These are phyloP conservation scores for Neoscytalidium dimidiatum DNA, from an alignment of 2,329 filamentous ascomycete genomes.

Conservation along the genomic window DNA sequence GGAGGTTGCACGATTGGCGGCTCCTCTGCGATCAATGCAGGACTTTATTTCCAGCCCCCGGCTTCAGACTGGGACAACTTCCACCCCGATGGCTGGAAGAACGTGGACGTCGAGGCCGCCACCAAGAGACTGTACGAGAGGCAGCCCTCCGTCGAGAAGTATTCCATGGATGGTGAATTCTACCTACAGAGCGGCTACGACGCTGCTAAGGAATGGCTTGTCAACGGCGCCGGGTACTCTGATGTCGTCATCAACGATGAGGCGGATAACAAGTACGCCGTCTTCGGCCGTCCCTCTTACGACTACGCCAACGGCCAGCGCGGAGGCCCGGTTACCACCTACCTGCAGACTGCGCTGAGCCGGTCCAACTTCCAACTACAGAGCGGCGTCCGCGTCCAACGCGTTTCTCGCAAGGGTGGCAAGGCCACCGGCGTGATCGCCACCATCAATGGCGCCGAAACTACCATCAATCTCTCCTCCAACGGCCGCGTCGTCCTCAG, in stretches of 20 bases:
- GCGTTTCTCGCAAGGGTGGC: conserved; percentile 44
- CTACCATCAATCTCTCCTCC: conserved; percentile 32
- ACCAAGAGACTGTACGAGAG: conserved; percentile 47
- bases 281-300: conserved; percentile 53
- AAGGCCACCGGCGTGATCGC: conserved; percentile 48
- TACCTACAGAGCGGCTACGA: conserved; percentile 53
- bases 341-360: conserved; percentile 52
- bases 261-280: conserved; percentile 49
- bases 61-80: conserved; percentile 56
- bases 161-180: conserved; percentile 48
- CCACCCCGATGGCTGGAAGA: conserved; percentile 54
- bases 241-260: conserved; percentile 51
- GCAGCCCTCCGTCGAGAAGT: conserved; percentile 47
- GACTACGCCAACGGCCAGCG: conserved; percentile 53
- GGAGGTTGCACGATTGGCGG: conserved; percentile 56
- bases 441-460: conserved; percentile 32
- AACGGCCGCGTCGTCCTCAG: conserved; percentile 40
- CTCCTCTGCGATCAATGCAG: conserved; percentile 57
- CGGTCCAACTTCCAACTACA: conserved; percentile 32
- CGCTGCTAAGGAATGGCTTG: conserved; percentile 53
- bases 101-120: conserved; percentile 49
- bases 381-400: conserved; percentile 46
- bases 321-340: conserved; percentile 52
- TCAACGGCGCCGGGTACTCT: conserved; percentile 50
- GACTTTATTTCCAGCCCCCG: conserved; percentile 56